A percentile compares a stretch with the other conserved stretches of the same genome.
Conservation (phyloP, 169 alveolate species). For the Amoebophrya sp. region DNA sequence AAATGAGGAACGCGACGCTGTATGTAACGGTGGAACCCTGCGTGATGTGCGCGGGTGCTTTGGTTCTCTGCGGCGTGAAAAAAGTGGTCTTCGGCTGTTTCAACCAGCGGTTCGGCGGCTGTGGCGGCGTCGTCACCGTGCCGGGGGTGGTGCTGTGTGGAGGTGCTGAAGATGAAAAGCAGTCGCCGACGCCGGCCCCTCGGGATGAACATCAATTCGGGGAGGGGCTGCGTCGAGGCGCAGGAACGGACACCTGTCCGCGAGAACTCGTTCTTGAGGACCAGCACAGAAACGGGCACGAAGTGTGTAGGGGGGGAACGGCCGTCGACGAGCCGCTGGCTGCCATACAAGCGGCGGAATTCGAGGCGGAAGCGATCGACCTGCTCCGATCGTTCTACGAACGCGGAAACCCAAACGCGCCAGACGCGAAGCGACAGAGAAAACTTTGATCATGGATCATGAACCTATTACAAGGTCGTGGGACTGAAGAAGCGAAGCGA, state of each 20-base stretch:
- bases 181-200: no score
- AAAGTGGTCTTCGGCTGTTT: conserved; percentile 50
- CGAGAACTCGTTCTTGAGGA: no score
- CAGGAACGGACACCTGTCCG: no score
- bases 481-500: no score
- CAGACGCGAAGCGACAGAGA: neutral
- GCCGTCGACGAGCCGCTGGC: no score
- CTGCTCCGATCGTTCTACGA: neutral
- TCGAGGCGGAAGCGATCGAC: neutral
- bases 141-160: conserved; percentile 28
- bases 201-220: no score
- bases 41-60: conserved; percentile 57
- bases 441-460: neutral
- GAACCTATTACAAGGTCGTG: neutral
- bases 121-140: conserved; percentile 49
- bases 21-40: conserved; percentile 59
- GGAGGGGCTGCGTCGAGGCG: no score
- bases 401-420: neutral
- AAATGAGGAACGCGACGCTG: conserved; percentile 39
- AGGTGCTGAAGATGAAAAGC: no score
- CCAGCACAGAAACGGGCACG: no score
- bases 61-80: conserved; percentile 39
- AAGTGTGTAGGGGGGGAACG: no score
- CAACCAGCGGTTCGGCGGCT: conserved; percentile 57
- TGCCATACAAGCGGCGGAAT: neutral